Evolutionary conservation across 768 basidiomycete species (phyloP).

Genomic region (Phanerochaete carnosa): DNA sequence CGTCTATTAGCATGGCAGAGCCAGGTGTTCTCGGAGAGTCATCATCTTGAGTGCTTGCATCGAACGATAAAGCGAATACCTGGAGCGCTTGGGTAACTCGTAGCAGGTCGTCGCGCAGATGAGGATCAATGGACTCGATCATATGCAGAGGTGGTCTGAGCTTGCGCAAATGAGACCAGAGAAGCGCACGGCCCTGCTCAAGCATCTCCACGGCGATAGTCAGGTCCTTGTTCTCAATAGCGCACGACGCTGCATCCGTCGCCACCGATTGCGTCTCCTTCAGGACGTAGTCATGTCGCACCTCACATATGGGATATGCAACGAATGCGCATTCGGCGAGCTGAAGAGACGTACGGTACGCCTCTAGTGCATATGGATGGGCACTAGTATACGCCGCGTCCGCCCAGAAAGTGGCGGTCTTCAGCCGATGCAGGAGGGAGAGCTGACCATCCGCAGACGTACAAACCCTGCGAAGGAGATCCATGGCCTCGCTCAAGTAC

Average conservation of each 20-base stretch:
- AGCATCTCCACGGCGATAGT: background rate
- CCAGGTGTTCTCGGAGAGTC: background rate
- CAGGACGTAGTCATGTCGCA: background rate
- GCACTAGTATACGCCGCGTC: background rate
- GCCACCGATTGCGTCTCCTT: background rate
- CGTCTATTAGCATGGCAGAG: background rate
- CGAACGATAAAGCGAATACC: background rate
- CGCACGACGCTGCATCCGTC: background rate
- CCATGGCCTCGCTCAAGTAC: no score
- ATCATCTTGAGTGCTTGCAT: no score
- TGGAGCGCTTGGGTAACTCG: background rate
- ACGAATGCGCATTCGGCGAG: background rate
- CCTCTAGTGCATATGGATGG: background rate
- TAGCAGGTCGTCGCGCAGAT: slow-evolving; percentile 16
- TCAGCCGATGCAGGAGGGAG: background rate
- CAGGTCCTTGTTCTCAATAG: background rate
- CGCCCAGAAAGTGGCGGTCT: no score
- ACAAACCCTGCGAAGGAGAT: no score
- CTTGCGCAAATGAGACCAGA: background rate
- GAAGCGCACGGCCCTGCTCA: background rate
- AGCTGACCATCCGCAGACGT: background rate
- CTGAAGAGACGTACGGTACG: background rate
- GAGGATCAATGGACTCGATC: slow-evolving; percentile 23
- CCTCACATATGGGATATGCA: background rate
- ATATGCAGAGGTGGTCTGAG: background rate